Conservation (phyloP, 1,284 basidiomycete species). For the Gomphus bonarii region DNA sequence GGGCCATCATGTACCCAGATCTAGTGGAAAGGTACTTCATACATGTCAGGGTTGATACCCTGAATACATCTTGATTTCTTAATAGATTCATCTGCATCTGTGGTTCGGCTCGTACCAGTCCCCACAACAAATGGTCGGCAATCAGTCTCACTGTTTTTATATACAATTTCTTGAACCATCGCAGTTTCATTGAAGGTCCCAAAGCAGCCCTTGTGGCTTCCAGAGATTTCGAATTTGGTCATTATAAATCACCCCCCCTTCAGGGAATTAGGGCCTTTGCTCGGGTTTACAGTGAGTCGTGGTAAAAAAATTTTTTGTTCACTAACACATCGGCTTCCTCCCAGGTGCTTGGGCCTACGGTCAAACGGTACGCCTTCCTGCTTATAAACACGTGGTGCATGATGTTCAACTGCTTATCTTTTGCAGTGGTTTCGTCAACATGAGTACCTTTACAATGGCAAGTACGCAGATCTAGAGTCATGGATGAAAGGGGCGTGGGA, state of each 20-base stretch:
- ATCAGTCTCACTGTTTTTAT: slow-evolving; percentile 9
- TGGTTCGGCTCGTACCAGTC: slow-evolving; percentile 50
- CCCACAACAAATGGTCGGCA: slow-evolving; percentile 44
- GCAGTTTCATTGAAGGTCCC: slow-evolving; percentile 49
- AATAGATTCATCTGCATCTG: slow-evolving; percentile 41
- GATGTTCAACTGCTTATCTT: neutral
- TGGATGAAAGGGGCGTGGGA: slow-evolving; percentile 48
- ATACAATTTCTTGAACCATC: neutral
- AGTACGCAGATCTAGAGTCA: slow-evolving; percentile 36
- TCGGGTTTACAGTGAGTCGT: slow-evolving; percentile 33
- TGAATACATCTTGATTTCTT: neutral
- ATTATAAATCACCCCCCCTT: slow-evolving; percentile 38
- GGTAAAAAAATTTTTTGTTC: neutral
- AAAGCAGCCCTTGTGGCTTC: slow-evolving; percentile 44
- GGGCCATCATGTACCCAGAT: slow-evolving; percentile 50
- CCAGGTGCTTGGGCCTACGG: slow-evolving; percentile 44
- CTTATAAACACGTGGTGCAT: neutral
- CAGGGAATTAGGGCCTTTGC: slow-evolving; percentile 43
- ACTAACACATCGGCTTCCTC: neutral
- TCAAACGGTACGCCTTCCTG: slow-evolving; percentile 25
- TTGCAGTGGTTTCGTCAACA: slow-evolving; percentile 44
- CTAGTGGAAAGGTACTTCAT: slow-evolving; percentile 28
- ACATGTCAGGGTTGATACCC: neutral
- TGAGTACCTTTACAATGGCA: slow-evolving; percentile 34
- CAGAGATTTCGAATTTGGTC: slow-evolving; percentile 44